Conservation (phyloP, 2,329 filamentous ascomycete genomes). For the Microcyclosporella mali region DNA sequence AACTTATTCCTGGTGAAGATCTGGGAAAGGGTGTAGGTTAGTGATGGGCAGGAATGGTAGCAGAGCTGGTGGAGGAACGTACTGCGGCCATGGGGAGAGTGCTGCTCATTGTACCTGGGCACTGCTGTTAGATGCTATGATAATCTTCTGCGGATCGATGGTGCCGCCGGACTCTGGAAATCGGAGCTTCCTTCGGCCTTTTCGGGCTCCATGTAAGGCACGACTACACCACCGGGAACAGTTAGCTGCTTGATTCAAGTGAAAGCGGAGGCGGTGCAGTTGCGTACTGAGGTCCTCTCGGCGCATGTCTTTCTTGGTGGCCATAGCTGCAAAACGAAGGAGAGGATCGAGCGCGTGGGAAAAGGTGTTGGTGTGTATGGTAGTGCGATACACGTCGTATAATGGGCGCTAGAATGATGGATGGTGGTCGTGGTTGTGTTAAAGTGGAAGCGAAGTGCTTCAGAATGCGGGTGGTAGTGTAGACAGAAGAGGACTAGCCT, state of each 20-base stretch:
- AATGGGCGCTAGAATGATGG: background rate
- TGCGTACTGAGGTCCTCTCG: slow-evolving; percentile 63
- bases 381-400: background rate
- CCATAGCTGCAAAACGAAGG: slow-evolving; percentile 44
- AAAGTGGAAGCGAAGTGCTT: background rate
- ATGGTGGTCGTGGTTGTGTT: no score
- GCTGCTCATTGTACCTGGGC: slow-evolving; percentile 56
- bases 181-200: slow-evolving; percentile 60
- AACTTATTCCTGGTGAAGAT: slow-evolving; percentile 90
- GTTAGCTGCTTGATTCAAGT: background rate
- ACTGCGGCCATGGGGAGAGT: slow-evolving; percentile 90
- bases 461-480: background rate
- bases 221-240: slow-evolving; percentile 52
- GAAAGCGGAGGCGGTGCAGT: background rate
- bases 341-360: background rate
- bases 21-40: slow-evolving; percentile 36
- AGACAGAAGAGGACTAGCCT: no score
- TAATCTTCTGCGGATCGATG: background rate
- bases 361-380: slow-evolving; percentile 1
- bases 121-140: background rate
- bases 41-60: slow-evolving; percentile 6
- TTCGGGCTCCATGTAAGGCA: slow-evolving; percentile 76
- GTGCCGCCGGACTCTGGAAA: slow-evolving; percentile 50
- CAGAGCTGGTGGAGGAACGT: slow-evolving; percentile 31
- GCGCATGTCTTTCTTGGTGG: slow-evolving; percentile 69